Percentiles rank a stretch among this genome's conserved stretches.
phyloP scores from a whole-genome alignment of 2,329 filamentous ascomycete species.

The Aspergillus hiratsukae region DNA sequence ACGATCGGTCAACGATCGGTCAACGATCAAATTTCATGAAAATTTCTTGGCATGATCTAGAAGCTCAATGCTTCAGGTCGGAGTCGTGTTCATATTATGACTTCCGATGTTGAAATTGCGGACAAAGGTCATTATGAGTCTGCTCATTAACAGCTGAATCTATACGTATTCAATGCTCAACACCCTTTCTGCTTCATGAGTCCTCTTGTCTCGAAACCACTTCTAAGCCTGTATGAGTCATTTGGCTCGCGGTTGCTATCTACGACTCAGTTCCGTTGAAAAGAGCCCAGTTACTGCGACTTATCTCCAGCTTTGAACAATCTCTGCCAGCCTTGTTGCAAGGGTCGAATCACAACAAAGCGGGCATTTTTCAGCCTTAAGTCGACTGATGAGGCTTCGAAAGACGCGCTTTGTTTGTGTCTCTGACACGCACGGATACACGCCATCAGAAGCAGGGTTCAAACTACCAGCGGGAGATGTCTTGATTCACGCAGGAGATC shows the following conservation, averaged over 20 bases:
- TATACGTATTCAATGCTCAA: background rate
- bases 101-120: background rate
- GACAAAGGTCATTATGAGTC: background rate
- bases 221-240: background rate
- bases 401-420: conserved; percentile 55
- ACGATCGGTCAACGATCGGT: background rate
- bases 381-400: conserved; percentile 18
- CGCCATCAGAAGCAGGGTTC: conserved; percentile 45
- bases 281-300: background rate
- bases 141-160: too few relatives aligned
- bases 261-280: background rate
- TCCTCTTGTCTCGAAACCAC: background rate
- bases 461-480: conserved; percentile 54
- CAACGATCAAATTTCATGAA: background rate
- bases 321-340: background rate
- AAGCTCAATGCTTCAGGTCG: background rate
- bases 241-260: background rate
- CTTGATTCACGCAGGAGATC: conserved; percentile 56
- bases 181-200: background rate
- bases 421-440: conserved; percentile 55
- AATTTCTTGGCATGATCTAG: background rate
- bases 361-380: background rate
- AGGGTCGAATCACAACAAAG: background rate
- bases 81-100: too few relatives aligned
- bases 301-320: background rate